Base-by-base conservation (phyloP, 176 grass and related monocot species). In the Triticum aestivum region DNA sequence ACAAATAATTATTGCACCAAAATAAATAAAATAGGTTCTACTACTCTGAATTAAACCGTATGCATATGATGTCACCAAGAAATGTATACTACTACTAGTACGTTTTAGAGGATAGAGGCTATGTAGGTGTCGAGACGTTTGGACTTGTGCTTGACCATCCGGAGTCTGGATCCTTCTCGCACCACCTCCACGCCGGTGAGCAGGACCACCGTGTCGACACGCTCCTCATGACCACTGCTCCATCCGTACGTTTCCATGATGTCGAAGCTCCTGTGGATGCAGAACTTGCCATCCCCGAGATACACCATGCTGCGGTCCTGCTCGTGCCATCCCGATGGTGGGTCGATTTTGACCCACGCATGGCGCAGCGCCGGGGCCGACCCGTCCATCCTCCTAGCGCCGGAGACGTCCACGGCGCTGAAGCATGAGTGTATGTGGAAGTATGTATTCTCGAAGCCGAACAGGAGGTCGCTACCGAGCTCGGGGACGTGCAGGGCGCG, bases 71-170 rank as follows among this genome's bases (percentile, higher is more conserved):
- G 23, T n/a, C 4, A 24, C 9, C 61, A 44, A 3, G 3, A 42
- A 42, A 42, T 39, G 35, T 41, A 41, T 9, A 41, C 38, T 41
- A 41, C 2, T 37, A 6, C 35, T 34, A 39, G 1, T 42, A 42
- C 1, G 4, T 26, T 33, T 17, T 34, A 68, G 30, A 35, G 15
- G 30, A 69, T 1, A 35, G 2, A 69, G 14, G 20, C 7, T 7
- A 70, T 70, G 18, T 1, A 0, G 68, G 18, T 11, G 68, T 39
- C 34, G 3, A 70, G 68, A 11, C 18, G 35, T n/a, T n/a, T 71
- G 34, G 35, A n/a, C 68, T 71, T 71, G 38, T 72, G 69, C 69
- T 72, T 72, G 37, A 72, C 20, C 69, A 72, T 41, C 69, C 37
- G 69, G 20, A 72, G 69, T 0, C 11, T 4, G 4, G 69, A 72